These are phyloP conservation scores for Cytospora leucostoma DNA, from an alignment of 2,329 filamentous ascomycete species.

Conservation along the genomic window DNA sequence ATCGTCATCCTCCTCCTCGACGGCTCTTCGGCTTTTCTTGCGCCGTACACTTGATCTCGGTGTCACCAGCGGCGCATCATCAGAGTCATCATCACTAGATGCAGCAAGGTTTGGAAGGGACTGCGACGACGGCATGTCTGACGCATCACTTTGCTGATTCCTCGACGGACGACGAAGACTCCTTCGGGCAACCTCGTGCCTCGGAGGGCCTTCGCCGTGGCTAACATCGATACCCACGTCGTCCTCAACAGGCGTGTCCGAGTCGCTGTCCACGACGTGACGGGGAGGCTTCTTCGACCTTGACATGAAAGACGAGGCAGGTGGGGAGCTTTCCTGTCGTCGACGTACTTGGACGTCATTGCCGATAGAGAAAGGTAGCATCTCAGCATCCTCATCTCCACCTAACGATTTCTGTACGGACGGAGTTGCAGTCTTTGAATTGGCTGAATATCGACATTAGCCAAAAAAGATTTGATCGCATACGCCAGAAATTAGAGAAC, in stretches of 20 bases:
- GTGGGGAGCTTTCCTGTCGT: constrained; percentile 1
- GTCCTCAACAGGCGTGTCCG: constrained; percentile 26
- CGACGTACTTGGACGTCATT: background rate
- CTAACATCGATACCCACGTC: constrained; percentile 15
- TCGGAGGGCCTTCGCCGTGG: constrained; percentile 23
- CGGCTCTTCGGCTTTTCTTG: constrained; percentile 4
- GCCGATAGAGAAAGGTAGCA: background rate
- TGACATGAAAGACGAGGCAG: constrained; percentile 21
- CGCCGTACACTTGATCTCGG: constrained; percentile 21
- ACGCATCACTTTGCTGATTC: background rate
- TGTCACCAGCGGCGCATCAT: constrained; percentile 22
- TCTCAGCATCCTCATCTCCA: constrained; percentile 23
- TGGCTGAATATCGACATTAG: constrained; percentile 4
- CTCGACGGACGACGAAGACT: constrained; percentile 6
- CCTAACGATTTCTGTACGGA: background rate
- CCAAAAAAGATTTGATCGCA: background rate
- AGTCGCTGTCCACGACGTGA: constrained; percentile 20
- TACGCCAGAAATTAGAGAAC: background rate
- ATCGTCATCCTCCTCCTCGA: constrained; percentile 17
- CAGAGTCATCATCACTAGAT: constrained; percentile 23
- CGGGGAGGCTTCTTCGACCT: constrained; percentile 6
- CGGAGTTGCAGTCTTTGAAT: background rate
- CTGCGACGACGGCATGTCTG: constrained; percentile 22
- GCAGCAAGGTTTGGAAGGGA: constrained; percentile 22
- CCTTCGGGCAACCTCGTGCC: constrained; percentile 15